A percentile compares a stretch with the other conserved stretches of the same genome.
phyloP scores from a whole-genome alignment of 768 basidiomycete genomes.

The Filobasidium floriforme region DNA sequence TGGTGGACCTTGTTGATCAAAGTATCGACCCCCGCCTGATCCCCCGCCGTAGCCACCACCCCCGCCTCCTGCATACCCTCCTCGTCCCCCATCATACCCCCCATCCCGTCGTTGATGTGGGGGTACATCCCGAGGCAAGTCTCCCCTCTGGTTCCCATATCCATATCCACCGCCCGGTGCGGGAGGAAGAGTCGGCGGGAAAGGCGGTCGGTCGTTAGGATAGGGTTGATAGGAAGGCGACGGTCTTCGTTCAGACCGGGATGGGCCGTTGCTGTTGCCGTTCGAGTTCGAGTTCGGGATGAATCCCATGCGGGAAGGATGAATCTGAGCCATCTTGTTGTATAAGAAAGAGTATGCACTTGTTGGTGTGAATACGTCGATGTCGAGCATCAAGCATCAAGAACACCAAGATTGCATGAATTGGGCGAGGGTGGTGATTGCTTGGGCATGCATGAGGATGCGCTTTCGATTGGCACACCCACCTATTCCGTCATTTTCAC shows the following conservation, averaged over 20 bases:
- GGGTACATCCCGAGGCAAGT: constrained; percentile 2
- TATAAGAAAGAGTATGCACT: background rate
- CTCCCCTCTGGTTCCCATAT: background rate
- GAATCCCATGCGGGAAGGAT: constrained; percentile 38
- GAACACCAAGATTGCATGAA: no score
- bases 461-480: no score
- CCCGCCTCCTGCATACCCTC: constrained; percentile 12
- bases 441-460: no score
- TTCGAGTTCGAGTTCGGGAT: constrained; percentile 26
- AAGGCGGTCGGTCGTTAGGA: background rate
- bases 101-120: constrained; percentile 8
- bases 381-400: no score
- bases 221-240: constrained; percentile 23
- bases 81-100: constrained; percentile 9
- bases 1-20: constrained; percentile 13
- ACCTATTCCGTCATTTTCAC: no score
- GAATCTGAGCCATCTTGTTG: constrained; percentile 19
- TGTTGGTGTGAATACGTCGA: background rate
- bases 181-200: background rate
- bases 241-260: constrained; percentile 24
- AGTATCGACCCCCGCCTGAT: constrained; percentile 18
- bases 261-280: background rate
- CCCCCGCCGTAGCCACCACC: constrained; percentile 25
- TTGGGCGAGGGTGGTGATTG: no score
- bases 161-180: constrained; percentile 4